These are phyloP conservation scores for Acer yangbiense DNA, from an alignment of 345 rosid species.

Conservation along the genomic window DNA sequence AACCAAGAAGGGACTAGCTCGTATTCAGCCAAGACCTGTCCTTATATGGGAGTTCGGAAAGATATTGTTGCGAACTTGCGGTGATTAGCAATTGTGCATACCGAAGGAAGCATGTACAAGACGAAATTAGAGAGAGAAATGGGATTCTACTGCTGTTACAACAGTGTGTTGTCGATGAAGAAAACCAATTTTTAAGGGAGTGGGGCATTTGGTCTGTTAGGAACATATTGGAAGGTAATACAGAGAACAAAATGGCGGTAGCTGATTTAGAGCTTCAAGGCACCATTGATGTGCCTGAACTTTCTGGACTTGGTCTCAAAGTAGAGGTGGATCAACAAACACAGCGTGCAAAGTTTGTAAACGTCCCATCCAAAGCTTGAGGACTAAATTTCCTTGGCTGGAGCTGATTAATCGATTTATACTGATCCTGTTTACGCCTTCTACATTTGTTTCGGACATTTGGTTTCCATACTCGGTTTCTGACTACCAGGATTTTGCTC, in stretches of 20 bases:
- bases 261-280: constrained; percentile 77
- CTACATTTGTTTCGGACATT: not conserved
- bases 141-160: constrained; percentile 62
- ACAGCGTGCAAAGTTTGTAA: constrained; percentile 72
- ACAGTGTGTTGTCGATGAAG: constrained; percentile 74
- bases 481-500: not conserved
- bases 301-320: constrained; percentile 62
- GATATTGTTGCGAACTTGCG: constrained; percentile 53
- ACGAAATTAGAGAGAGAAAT: constrained; percentile 62
- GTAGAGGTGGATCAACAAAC: constrained; percentile 70
- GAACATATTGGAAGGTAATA: too few relatives aligned
- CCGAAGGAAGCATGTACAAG: constrained; percentile 64
- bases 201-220: constrained; percentile 61
- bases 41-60: constrained; percentile 73
- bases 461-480: not conserved
- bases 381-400: not conserved
- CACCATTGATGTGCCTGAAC: constrained; percentile 63
- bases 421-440: not conserved
- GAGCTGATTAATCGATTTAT: not conserved
- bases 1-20: constrained; percentile 26
- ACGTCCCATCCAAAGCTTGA: constrained; percentile 36
- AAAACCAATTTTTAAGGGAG: constrained; percentile 76
- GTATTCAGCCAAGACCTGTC: constrained; percentile 42
- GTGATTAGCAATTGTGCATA: constrained; percentile 73
- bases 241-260: constrained; percentile 15